A percentile compares a stretch with the other conserved stretches of the same genome.
phyloP scores from a whole-genome alignment of 768 basidiomycete genomes.

The Hypsizygus marmoreus region DNA sequence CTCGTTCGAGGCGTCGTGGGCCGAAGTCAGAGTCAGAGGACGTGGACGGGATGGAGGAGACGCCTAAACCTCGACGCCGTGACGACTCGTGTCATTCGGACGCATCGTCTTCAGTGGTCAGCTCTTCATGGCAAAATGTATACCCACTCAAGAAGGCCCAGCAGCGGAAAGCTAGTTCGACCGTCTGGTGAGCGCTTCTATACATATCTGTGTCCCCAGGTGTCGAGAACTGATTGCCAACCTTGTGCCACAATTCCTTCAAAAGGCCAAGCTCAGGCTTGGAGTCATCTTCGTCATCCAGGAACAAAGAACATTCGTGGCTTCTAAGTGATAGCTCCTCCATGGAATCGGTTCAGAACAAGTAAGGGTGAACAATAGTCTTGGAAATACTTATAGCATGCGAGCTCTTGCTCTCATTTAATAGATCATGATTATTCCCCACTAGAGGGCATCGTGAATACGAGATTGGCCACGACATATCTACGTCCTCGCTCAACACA shows the following conservation, averaged over 20 bases:
- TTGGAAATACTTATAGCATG: too few species aligned
- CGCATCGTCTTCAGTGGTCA: background rate
- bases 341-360: slow-evolving; percentile 3
- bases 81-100: background rate
- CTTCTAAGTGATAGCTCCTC: slow-evolving; percentile 26
- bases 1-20: background rate
- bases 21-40: slow-evolving; percentile 2
- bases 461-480: too few species aligned
- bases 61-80: slow-evolving; percentile 15
- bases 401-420: too few species aligned
- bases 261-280: too few species aligned
- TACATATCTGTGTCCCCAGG: too few species aligned
- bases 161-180: slow-evolving; percentile 7
- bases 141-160: slow-evolving; percentile 1
- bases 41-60: slow-evolving; percentile 7
- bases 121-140: background rate
- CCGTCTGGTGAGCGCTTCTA: too few species aligned
- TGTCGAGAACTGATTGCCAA: slow-evolving; percentile 4
- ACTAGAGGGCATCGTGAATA: too few species aligned
- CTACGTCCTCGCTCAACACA: too few species aligned
- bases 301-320: slow-evolving; percentile 19
- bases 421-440: too few species aligned
- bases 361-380: too few species aligned
- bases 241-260: slow-evolving; percentile 3
- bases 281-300: background rate